These are phyloP conservation scores for Stachybotrys echinatus DNA, from an alignment of 2,329 filamentous ascomycete genomes.

Conservation along the genomic window DNA sequence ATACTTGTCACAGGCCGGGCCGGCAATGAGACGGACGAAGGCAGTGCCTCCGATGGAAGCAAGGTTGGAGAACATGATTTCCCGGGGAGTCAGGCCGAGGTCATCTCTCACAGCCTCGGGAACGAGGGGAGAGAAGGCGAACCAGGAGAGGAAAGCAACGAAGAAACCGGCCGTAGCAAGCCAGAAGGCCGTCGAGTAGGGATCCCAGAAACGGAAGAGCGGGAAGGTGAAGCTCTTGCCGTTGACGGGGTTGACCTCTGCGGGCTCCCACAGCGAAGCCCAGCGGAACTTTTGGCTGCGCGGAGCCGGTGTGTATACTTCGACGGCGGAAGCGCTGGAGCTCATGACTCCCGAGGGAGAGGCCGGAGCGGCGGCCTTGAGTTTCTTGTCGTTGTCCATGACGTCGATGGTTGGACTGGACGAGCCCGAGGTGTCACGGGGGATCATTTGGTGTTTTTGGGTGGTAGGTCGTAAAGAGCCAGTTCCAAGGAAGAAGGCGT, in stretches of 20 bases:
- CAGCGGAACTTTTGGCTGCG: background rate
- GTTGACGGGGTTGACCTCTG: background rate
- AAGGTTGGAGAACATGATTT: background rate
- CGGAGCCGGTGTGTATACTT: background rate
- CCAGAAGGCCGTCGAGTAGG: background rate
- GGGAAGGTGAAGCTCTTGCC: background rate
- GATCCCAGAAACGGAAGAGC: background rate
- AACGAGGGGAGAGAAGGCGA: background rate
- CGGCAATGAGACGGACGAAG: background rate
- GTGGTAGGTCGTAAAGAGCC: background rate
- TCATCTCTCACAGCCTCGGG: background rate
- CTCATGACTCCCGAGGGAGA: background rate
- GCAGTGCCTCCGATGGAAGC: background rate
- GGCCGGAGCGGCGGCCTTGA: background rate
- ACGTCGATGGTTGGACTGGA: background rate
- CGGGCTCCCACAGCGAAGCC: background rate
- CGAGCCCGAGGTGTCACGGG: background rate
- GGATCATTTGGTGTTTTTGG: background rate
- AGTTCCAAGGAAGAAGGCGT: no score
- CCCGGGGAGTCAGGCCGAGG: background rate
- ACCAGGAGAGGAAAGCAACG: background rate
- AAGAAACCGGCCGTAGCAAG: background rate
- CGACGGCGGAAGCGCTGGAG: background rate
- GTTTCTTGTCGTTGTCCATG: background rate
- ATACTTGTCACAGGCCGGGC: background rate